These are phyloP conservation scores for Knufia fluminis DNA, from an alignment of 2,329 filamentous ascomycete genomes.

Conservation along the genomic window DNA sequence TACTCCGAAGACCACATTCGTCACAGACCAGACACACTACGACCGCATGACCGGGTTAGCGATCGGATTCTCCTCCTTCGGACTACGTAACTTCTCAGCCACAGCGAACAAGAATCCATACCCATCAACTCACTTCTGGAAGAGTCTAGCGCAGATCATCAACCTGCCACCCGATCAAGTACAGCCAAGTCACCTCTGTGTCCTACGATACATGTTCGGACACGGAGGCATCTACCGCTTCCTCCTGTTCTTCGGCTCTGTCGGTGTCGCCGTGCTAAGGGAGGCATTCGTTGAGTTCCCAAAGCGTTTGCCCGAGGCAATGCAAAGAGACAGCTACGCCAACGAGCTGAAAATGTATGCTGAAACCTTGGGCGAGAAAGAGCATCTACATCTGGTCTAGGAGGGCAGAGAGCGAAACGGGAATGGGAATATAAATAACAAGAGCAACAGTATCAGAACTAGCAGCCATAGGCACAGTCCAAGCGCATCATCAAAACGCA, in stretches of 20 bases:
- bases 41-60: conserved; percentile 77
- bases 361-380: neutral
- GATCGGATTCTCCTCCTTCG: conserved; percentile 73
- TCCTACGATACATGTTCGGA: conserved; percentile 59
- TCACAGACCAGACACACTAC: conserved; percentile 62
- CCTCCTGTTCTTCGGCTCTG: conserved; percentile 69
- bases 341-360: conserved; percentile 1
- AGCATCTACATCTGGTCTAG: conserved; percentile 1
- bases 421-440: neutral
- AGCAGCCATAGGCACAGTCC: no score
- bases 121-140: conserved; percentile 76
- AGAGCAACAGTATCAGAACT: no score
- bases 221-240: conserved; percentile 66
- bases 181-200: conserved; percentile 63
- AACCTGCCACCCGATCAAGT: conserved; percentile 61
- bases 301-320: conserved; percentile 25
- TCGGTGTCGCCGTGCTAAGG: conserved; percentile 61
- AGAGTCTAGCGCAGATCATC: conserved; percentile 62
- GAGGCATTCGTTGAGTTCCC: conserved; percentile 69
- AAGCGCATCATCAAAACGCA: no score
- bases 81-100: conserved; percentile 71
- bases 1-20: conserved; percentile 38
- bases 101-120: conserved; percentile 57
- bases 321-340: conserved; percentile 20
- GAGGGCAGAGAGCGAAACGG: neutral